These are phyloP conservation scores for Fraxinus velutina DNA, from an alignment of 305 asterid genomes.

Conservation along the genomic window DNA sequence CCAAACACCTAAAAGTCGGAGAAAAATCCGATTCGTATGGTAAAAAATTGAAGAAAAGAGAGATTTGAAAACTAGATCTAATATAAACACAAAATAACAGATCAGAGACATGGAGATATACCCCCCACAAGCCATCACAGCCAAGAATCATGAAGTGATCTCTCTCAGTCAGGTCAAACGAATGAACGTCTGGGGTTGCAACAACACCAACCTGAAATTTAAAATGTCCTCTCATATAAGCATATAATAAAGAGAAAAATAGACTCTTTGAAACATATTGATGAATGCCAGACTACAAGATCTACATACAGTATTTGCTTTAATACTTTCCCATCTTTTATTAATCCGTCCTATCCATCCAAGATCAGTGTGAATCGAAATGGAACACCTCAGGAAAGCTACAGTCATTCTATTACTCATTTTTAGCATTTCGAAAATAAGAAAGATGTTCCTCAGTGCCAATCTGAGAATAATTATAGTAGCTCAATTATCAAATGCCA, in stretches of 20 bases:
- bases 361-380: neutral
- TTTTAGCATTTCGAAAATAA: conserved; percentile 6
- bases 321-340: neutral
- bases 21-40: conserved; percentile 4
- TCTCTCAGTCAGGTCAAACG: conserved; percentile 85
- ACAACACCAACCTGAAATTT: conserved; percentile 78
- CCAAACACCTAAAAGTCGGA: conserved; percentile 67
- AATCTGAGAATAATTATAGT: conserved; percentile 10
- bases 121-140: conserved; percentile 99
- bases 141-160: conserved; percentile 84
- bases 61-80: neutral
- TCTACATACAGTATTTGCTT: neutral
- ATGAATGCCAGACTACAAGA: neutral
- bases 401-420: neutral
- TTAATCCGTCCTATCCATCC: neutral
- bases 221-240: conserved; percentile 1
- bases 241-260: neutral
- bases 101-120: conserved; percentile 30
- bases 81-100: neutral
- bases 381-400: neutral
- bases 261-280: neutral
- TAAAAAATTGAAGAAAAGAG: conserved; percentile 5
- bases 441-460: neutral
- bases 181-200: conserved; percentile 80
- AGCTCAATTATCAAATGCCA: conserved; percentile 12